Base-by-base conservation (phyloP, 2,329 filamentous ascomycete species). In the Trichoderma guizhouense region DNA sequence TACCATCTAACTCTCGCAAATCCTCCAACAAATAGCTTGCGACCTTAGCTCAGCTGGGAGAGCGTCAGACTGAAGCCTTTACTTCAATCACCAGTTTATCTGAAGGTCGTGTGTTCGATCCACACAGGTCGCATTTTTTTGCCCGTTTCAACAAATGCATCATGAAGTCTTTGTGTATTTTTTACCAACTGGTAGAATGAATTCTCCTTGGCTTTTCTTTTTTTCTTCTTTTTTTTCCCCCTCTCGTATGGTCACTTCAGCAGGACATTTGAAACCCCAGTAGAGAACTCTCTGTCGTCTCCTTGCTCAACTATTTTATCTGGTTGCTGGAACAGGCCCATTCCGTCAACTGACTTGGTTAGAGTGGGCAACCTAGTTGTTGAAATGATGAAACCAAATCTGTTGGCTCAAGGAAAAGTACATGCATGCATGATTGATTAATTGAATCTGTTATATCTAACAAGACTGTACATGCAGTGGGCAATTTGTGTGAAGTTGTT, bases 31-130 rank as follows among this genome's bases (percentile, higher is more conserved):
- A 71, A 11, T 43, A 72, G 15, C 24, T 43, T 65, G 80, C 77
- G 76, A 74, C 76, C 76, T 76, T 77, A 77, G 76, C 76, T 77
- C 75, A 77, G 76, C 76, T 77, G 76, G 75, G 76, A 77, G 76
- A 77, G 76, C 75, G 76, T 77, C 76, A 77, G 76, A 77, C 76
- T 76, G 75, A 77, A 77, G 76, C 24, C 12, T 5, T 62, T 76
- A 76, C 75, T 76, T 77, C 76, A 77, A 75, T 77, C 75, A 75
- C 74, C 75, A 74, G 76, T 73, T 73, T 77, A 77, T 77, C 76
- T 77, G 76, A 76, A 77, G 75, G 76, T 76, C 76, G 75, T 76
- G 76, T 76, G 76, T 77, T 76, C 76, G 76, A 77, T 75, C 75
- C 76, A 77, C 76, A 77, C 76, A 76, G 76, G 76, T 74, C 76